Evolutionary conservation across 495 filamentous ascomycete genomes (phyloP).

Genomic region (Penicillium pulvis): DNA sequence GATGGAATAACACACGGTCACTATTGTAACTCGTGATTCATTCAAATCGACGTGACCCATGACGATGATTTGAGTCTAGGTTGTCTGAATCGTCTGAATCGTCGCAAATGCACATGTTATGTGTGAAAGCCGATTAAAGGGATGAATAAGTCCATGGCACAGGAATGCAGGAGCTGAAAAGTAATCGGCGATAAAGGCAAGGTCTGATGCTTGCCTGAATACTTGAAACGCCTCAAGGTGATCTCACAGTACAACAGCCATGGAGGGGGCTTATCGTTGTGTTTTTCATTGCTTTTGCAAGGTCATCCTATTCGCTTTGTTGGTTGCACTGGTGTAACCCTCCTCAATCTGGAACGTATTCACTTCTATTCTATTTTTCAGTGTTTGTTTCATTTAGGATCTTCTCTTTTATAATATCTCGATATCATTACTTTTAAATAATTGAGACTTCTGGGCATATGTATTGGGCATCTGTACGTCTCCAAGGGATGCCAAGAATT

Average conservation of each 20-base stretch:
- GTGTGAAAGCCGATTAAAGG: neutral
- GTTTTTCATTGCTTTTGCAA: neutral
- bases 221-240: neutral
- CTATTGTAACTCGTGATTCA: conserved; percentile 12
- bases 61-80: neutral
- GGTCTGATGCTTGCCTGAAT: neutral
- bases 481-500: neutral
- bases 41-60: neutral
- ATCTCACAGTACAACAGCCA: neutral
- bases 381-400: neutral
- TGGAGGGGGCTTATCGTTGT: neutral
- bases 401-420: too few relatives aligned
- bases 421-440: too few relatives aligned
- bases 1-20: conserved; percentile 19
- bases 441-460: neutral
- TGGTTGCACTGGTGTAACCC: neutral
- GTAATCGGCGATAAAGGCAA: neutral
- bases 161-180: neutral
- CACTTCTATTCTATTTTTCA: neutral
- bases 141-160: neutral
- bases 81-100: neutral
- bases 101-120: neutral
- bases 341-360: neutral
- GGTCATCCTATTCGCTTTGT: neutral
- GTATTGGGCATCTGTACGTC: neutral